Evolutionary conservation across 129 eudicot species (phyloP), one percentile per base, ranked within the genome.

Genomic region (Chrysanthemum lavandulifolium): DNA sequence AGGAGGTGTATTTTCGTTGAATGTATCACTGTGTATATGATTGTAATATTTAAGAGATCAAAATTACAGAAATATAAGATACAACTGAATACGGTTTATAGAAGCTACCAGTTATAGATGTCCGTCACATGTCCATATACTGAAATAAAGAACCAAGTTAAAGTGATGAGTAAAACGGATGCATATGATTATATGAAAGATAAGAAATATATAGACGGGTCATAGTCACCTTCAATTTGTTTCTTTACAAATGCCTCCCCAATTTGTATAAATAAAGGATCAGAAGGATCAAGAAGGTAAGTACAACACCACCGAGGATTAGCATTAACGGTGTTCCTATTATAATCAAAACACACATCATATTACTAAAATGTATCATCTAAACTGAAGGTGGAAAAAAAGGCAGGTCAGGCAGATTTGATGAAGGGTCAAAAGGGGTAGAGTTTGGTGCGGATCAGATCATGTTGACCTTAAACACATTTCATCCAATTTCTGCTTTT

Each of bases 91-190:
- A 67, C 3, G 45, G 69, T 51, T 36, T 13, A 68, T 14, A 47
- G 65, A 62, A 73, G 81, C 63, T 90, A 94, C 98, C 98, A 94
- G 86, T 85, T 94, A 80, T 94, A 94, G 16, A 94, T 86, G 81
- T 90, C 91, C 5, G 98, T 94, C 80, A 94, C 89, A 75, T 94
- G 96, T 78, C 98, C 98, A 78, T 90, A 94, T 82, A 90, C 98
- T 94, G 84, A 78, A 85, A 61, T 55, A 59, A 65, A 52, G 52
- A 66, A 65, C 11, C 7, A 43, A 73, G 10, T 9, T 11, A 31
- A 64, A 3, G 1, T 40, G 61, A 19, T 74, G 14, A 61, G 53
- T 33, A 56, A 19, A 45, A 40, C 47, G 2, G 47, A 40, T 40
- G 47, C 47, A 40, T 40, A 7, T 40, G 47, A 40, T 40, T 40